Evolutionary conservation across 805 yeast genomes (phyloP).

Genomic region (Hanseniaspora nectarophila): DNA sequence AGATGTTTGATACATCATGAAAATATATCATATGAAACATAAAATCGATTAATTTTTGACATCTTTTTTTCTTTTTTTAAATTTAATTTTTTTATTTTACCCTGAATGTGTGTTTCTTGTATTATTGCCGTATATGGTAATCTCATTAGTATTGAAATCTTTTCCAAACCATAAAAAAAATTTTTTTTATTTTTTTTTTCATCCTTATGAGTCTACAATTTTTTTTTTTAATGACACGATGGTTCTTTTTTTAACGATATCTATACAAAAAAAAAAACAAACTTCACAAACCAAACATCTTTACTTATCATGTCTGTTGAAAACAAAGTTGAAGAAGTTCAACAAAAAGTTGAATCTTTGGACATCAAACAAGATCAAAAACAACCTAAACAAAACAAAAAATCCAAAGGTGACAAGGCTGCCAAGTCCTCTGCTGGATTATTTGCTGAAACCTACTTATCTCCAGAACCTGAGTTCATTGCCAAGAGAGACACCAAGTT

Average conservation of each 20-base stretch:
- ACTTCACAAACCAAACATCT: not conserved
- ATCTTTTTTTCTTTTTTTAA: not conserved
- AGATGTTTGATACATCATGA: not conserved
- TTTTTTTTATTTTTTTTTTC: not conserved
- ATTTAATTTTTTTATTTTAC: not conserved
- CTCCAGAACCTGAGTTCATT: constrained; percentile 76
- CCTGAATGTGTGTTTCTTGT: too few relatives aligned
- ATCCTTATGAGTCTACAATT: too few relatives aligned
- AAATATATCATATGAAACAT: not conserved
- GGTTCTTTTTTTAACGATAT: not conserved
- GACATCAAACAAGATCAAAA: constrained; percentile 23
- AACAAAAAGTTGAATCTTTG: constrained; percentile 34
- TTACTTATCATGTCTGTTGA: constrained; percentile 10
- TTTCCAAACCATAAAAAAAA: too few relatives aligned
- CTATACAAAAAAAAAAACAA: not conserved
- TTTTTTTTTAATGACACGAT: not conserved
- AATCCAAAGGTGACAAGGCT: constrained; percentile 34
- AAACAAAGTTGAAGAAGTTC: constrained; percentile 26
- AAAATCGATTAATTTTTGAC: too few relatives aligned
- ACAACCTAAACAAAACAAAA: constrained; percentile 28
- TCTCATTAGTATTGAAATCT: too few relatives aligned
- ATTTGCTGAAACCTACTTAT: constrained; percentile 32
- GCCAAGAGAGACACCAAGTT: constrained; percentile 68
- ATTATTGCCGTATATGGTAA: too few relatives aligned
- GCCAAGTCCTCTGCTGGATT: constrained; percentile 17